Percentiles rank a stretch among this genome's conserved stretches.
These are phyloP conservation scores for Thalassiosira sp. DNA, from an alignment of 352 stramenopile species.

Conservation along the genomic window DNA sequence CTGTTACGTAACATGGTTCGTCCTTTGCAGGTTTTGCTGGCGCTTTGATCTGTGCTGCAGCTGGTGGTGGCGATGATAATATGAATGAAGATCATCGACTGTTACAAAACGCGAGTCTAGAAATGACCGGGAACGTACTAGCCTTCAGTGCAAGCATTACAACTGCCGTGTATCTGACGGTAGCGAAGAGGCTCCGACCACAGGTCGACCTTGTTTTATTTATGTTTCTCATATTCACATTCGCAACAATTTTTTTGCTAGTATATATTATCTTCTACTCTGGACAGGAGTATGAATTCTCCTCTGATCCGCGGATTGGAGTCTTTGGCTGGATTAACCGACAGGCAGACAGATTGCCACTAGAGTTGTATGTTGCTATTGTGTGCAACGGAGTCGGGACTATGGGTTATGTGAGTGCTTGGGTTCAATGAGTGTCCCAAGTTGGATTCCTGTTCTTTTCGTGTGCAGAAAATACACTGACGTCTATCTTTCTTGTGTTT, in stretches of 20 bases:
- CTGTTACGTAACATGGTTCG: background rate
- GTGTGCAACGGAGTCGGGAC: conserved; percentile 86
- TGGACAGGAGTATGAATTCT: conserved; percentile 80
- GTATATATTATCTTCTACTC: conserved; percentile 76
- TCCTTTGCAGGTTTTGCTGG: conserved; percentile 33
- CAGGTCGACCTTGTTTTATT: conserved; percentile 49
- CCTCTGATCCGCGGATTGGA: conserved; percentile 81
- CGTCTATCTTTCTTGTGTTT: too few species aligned
- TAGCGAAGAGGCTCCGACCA: conserved; percentile 41
- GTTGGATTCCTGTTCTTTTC: background rate
- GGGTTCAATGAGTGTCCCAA: background rate
- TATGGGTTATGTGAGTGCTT: conserved; percentile 67
- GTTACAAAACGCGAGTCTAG: background rate
- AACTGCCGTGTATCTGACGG: conserved; percentile 28
- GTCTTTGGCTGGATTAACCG: conserved; percentile 87
- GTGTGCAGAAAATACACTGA: too few species aligned
- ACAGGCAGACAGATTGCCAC: conserved; percentile 68
- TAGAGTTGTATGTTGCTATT: conserved; percentile 87
- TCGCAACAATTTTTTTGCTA: conserved; percentile 77
- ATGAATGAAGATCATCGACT: background rate
- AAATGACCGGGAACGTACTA: conserved; percentile 47
- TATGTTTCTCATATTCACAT: conserved; percentile 57
- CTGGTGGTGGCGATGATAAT: conserved; percentile 8
- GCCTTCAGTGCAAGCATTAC: conserved; percentile 34
- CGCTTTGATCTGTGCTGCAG: conserved; percentile 41